A percentile compares a stretch with the other conserved stretches of the same genome.
Evolutionary conservation across 2,329 filamentous ascomycete species (phyloP).

Genomic region (Trichoderma sp.): DNA sequence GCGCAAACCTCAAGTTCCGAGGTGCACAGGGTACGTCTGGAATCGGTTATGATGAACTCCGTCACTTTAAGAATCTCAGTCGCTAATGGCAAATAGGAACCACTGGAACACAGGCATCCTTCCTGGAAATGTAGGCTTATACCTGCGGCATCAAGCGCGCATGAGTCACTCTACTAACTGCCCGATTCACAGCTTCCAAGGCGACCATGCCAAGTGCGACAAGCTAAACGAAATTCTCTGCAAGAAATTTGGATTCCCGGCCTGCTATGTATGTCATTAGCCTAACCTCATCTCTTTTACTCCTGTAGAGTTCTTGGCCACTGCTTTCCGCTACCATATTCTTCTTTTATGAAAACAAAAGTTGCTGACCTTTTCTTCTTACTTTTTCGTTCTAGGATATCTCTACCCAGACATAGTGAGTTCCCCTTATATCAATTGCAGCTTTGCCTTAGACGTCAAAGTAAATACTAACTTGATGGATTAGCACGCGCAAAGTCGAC

Average conservation of each 20-base stretch:
- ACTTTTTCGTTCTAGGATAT: slow-evolving; percentile 36
- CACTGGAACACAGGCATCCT: slow-evolving; percentile 77
- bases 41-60: neutral
- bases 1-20: slow-evolving; percentile 71
- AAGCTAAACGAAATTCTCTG: slow-evolving; percentile 58
- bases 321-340: neutral
- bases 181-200: slow-evolving; percentile 42
- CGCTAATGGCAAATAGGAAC: slow-evolving; percentile 46
- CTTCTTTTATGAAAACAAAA: neutral
- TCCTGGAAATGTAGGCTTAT: slow-evolving; percentile 44
- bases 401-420: slow-evolving; percentile 63
- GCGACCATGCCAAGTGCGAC: slow-evolving; percentile 53
- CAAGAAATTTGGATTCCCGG: slow-evolving; percentile 55
- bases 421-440: neutral
- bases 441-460: neutral
- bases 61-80: neutral
- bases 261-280: slow-evolving; percentile 40
- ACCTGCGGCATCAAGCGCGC: neutral
- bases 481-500: slow-evolving; percentile 73
- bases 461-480: neutral
- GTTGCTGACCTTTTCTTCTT: neutral
- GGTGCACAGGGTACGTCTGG: slow-evolving; percentile 49
- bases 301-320: neutral
- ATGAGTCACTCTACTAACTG: slow-evolving; percentile 2
- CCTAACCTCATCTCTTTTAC: neutral